These are phyloP conservation scores for Schrenkiella parvula DNA, from an alignment of 345 rosid genomes.

Conservation along the genomic window DNA sequence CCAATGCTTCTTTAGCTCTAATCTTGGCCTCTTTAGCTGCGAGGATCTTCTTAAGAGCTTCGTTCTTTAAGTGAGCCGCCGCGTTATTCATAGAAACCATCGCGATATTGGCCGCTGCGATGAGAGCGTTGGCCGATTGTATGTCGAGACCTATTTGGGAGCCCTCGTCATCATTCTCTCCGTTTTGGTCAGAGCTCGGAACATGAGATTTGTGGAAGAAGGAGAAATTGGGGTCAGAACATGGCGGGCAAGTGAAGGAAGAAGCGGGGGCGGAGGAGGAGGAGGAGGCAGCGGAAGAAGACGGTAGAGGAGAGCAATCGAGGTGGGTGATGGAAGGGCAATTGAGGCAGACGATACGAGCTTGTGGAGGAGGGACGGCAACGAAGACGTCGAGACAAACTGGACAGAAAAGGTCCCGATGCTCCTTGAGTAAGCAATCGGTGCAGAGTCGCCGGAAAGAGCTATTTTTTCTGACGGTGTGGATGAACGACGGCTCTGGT, in stretches of 20 bases:
- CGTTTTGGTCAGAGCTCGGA: background rate
- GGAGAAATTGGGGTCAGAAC: conserved; percentile 42
- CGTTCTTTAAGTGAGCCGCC: conserved; percentile 29
- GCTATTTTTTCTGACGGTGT: conserved; percentile 35
- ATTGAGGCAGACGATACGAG: conserved; percentile 37
- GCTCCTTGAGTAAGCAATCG: conserved; percentile 46
- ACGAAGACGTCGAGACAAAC: conserved; percentile 40
- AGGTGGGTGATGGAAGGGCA: conserved; percentile 48
- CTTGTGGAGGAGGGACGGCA: conserved; percentile 6
- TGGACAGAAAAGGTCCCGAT: conserved; percentile 45
- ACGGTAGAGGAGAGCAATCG: conserved; percentile 30
- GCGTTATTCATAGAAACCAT: conserved; percentile 34
- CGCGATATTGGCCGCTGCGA: conserved; percentile 48
- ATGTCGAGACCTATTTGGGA: conserved; percentile 1
- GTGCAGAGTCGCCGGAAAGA: conserved; percentile 43
- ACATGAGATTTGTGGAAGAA: conserved; percentile 36
- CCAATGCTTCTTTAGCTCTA: conserved; percentile 47
- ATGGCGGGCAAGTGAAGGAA: conserved; percentile 44
- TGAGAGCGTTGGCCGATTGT: conserved; percentile 39
- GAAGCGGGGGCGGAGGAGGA: conserved; percentile 8
- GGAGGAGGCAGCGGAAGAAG: conserved; percentile 7
- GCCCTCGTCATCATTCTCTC: background rate
- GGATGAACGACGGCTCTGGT: conserved; percentile 35
- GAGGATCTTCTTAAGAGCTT: conserved; percentile 36
- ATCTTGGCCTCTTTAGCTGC: conserved; percentile 40